Evolutionary conservation across 768 basidiomycete genomes (phyloP).

Genomic region (Strobilomyces confusus): DNA sequence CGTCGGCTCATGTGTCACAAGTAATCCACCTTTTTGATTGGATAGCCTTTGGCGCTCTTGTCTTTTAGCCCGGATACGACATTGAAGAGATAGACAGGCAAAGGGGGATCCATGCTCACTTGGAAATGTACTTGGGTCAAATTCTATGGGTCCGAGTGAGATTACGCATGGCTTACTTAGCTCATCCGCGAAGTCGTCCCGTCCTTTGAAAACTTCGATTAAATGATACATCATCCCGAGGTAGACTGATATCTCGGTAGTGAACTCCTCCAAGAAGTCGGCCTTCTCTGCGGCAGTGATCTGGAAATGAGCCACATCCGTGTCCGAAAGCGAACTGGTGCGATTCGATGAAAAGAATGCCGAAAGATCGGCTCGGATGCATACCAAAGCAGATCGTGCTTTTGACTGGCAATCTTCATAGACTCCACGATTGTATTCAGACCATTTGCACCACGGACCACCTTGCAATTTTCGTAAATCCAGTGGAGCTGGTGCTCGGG

Average conservation of each 20-base stretch:
- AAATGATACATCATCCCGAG: constrained; percentile 94
- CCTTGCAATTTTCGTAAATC: constrained; percentile 91
- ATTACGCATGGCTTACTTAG: constrained; percentile 61
- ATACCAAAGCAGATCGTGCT: constrained; percentile 81
- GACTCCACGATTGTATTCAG: constrained; percentile 80
- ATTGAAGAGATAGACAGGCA: constrained; percentile 89
- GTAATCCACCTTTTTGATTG: constrained; percentile 82
- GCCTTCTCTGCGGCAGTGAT: constrained; percentile 67
- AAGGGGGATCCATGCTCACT: constrained; percentile 95
- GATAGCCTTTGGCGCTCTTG: constrained; percentile 92
- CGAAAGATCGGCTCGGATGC: constrained; percentile 1
- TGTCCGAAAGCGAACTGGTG: constrained; percentile 68
- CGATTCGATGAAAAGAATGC: constrained; percentile 1
- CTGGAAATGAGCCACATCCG: constrained; percentile 66
- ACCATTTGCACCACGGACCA: constrained; percentile 81
- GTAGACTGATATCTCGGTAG: constrained; percentile 90
- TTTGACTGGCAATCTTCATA: constrained; percentile 83
- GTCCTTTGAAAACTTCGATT: constrained; percentile 88
- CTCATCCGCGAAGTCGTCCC: constrained; percentile 95
- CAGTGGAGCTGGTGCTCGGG: constrained; percentile 94
- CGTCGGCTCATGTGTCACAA: background rate
- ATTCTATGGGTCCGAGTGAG: background rate
- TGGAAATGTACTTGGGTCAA: constrained; percentile 7
- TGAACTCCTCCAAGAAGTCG: constrained; percentile 84
- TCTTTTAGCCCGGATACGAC: constrained; percentile 88